A percentile compares a stretch with the other conserved stretches of the same genome.
These are phyloP conservation scores for Cryptococcus sp. DNA, from an alignment of 1,284 basidiomycete species.

Conservation along the genomic window DNA sequence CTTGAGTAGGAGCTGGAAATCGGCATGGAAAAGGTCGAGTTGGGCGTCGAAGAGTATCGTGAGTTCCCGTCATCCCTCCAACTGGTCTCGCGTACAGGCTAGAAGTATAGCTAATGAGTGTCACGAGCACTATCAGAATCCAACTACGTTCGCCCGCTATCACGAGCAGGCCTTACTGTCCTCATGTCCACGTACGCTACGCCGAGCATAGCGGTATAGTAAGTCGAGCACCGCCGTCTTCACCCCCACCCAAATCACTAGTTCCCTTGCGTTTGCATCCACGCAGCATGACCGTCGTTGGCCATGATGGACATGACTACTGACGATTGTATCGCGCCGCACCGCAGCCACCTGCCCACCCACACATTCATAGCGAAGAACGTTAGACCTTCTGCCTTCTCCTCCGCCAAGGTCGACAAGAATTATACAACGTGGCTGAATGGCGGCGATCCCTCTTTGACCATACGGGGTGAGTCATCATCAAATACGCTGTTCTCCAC, in stretches of 20 bases:
- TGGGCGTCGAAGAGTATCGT: conserved; percentile 47
- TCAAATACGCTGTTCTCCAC: background rate
- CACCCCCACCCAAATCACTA: no score
- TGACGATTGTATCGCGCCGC: background rate
- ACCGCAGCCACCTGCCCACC: conserved; percentile 43
- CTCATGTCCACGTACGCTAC: conserved; percentile 47
- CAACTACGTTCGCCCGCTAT: conserved; percentile 52
- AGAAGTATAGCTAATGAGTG: background rate
- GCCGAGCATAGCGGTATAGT: conserved; percentile 52
- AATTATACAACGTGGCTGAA: conserved; percentile 42
- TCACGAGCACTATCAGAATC: conserved; percentile 23
- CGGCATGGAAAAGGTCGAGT: conserved; percentile 44
- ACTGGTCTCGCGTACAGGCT: background rate
- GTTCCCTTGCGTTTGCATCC: background rate
- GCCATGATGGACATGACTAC: background rate
- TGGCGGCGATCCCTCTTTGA: conserved; percentile 33
- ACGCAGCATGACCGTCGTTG: background rate
- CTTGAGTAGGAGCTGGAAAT: conserved; percentile 43
- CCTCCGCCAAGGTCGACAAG: conserved; percentile 31
- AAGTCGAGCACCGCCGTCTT: conserved; percentile 11
- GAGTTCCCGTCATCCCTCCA: conserved; percentile 7
- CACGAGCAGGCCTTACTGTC: conserved; percentile 48
- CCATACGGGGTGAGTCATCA: conserved; percentile 28
- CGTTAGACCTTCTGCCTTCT: conserved; percentile 35
- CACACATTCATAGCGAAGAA: conserved; percentile 47